These are phyloP conservation scores for Alternaria arbusti DNA, from an alignment of 2,329 filamentous ascomycete species.

Conservation along the genomic window DNA sequence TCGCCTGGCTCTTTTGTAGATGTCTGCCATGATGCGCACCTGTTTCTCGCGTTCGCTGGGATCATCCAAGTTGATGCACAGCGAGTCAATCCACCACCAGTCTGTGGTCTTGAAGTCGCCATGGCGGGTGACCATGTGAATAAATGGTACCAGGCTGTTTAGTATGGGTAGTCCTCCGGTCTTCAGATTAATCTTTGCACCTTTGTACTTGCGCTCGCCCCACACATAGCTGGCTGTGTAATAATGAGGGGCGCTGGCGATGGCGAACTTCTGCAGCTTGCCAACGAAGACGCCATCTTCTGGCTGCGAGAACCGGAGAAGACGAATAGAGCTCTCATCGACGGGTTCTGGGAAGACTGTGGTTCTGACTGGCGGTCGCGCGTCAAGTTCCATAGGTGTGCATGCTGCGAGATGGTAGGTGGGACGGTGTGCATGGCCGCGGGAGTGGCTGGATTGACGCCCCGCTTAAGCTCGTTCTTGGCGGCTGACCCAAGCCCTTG, in stretches of 20 bases:
- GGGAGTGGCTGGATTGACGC: not conserved
- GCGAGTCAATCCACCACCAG: conserved; percentile 44
- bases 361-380: not conserved
- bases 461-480: not conserved
- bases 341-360: not conserved
- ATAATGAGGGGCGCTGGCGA: conserved; percentile 35
- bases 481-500: not conserved
- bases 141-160: conserved; percentile 9
- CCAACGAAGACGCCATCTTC: conserved; percentile 13
- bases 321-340: conserved; percentile 27
- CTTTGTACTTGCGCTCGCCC: conserved; percentile 23
- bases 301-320: conserved; percentile 27
- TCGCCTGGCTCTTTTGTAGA: conserved; percentile 31
- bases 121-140: conserved; percentile 30
- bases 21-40: conserved; percentile 41
- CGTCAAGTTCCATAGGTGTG: not conserved
- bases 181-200: conserved; percentile 16
- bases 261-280: conserved; percentile 26
- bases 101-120: conserved; percentile 25
- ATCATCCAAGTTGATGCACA: conserved; percentile 40
- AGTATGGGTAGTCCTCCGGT: conserved; percentile 22
- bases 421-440: not conserved
- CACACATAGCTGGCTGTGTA: conserved; percentile 40
- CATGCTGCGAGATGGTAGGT: not conserved
- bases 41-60: conserved; percentile 34